Conservation (phyloP, 768 basidiomycete genomes). For the Lepiota venenata region DNA sequence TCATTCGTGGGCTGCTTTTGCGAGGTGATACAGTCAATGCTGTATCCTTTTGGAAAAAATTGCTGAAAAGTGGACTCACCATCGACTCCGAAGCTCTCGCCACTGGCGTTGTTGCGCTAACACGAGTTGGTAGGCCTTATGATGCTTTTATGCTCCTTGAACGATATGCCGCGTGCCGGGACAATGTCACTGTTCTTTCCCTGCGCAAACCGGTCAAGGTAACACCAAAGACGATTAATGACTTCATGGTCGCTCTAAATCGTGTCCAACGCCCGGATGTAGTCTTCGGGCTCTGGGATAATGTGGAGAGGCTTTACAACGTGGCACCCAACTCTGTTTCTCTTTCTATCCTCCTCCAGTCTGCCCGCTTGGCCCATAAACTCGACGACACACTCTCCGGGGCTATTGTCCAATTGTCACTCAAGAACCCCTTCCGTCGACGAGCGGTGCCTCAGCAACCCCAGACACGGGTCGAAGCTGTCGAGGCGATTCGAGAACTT, state of each 20-base stretch:
- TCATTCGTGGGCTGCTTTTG: conserved; percentile 50
- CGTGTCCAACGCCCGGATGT: conserved; percentile 56
- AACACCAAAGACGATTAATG: conserved; percentile 18
- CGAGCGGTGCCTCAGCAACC: background rate
- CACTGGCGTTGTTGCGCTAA: conserved; percentile 47
- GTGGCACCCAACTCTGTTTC: conserved; percentile 52
- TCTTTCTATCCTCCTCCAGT: conserved; percentile 57
- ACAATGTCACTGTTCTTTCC: background rate
- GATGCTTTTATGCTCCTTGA: conserved; percentile 52
- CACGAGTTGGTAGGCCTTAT: conserved; percentile 37
- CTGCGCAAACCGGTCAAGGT: conserved; percentile 15
- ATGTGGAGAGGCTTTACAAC: conserved; percentile 55
- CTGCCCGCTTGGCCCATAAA: conserved; percentile 50
- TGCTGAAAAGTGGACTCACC: conserved; percentile 28
- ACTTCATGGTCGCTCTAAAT: conserved; percentile 34
- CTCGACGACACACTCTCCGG: conserved; percentile 50
- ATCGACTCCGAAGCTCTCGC: conserved; percentile 48
- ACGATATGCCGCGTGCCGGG: conserved; percentile 19
- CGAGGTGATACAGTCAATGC: conserved; percentile 39
- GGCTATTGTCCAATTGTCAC: conserved; percentile 42
- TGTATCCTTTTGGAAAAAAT: conserved; percentile 37
- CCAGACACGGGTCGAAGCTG: conserved; percentile 20
- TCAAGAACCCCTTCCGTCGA: conserved; percentile 31
- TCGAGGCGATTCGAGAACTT: conserved; percentile 21
- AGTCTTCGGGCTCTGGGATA: conserved; percentile 67